These are phyloP conservation scores for Choanephora cucurbitarum DNA, from an alignment of 371 early-diverging fungal genomes.

Conservation along the genomic window DNA sequence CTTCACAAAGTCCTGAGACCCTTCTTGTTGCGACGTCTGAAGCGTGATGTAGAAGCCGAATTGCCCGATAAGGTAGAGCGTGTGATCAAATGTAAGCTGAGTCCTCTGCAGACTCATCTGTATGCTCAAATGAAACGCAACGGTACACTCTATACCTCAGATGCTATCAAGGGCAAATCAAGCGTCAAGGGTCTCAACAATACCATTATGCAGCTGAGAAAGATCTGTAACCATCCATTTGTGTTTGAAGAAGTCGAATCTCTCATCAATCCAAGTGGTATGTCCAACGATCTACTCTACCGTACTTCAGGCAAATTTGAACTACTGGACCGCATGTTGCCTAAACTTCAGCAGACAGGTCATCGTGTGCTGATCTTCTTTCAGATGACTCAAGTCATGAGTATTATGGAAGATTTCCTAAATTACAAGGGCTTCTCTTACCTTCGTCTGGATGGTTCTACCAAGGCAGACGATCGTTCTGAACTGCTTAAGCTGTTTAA, in stretches of 20 bases:
- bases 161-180: constrained; percentile 46
- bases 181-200: constrained; percentile 90
- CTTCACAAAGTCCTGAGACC: constrained; percentile 97
- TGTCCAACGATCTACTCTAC: constrained; percentile 61
- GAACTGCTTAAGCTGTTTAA: constrained; percentile 83
- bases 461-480: constrained; percentile 91
- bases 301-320: constrained; percentile 97
- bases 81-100: constrained; percentile 91
- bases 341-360: constrained; percentile 85
- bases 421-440: constrained; percentile 74
- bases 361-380: constrained; percentile 98
- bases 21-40: constrained; percentile 95
- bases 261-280: constrained; percentile 63
- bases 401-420: constrained; percentile 96
- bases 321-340: constrained; percentile 93
- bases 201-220: constrained; percentile 98
- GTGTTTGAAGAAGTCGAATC: constrained; percentile 95
- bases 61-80: constrained; percentile 98
- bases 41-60: constrained; percentile 98
- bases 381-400: constrained; percentile 99
- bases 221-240: constrained; percentile 99
- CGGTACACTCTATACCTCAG: constrained; percentile 67
- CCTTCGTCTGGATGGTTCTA: constrained; percentile 95
- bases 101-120: constrained; percentile 77
- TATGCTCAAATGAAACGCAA: constrained; percentile 78